Conservation (phyloP, 306 rosid genomes). For the Cucumis hystrix region DNA sequence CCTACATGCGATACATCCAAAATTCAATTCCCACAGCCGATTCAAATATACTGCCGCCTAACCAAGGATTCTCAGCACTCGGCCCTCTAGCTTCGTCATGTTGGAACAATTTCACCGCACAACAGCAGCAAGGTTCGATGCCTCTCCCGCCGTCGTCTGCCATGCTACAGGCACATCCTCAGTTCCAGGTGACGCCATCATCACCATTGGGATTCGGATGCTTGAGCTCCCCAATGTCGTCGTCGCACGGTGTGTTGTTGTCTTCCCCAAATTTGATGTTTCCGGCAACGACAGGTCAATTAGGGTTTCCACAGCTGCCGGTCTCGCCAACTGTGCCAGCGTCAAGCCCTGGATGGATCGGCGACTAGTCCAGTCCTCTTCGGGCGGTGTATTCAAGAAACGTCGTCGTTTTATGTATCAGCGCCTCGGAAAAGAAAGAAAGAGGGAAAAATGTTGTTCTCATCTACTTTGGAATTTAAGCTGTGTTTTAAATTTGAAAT, state of each 20-base stretch:
- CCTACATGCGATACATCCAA: constrained; percentile 70
- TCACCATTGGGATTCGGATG: constrained; percentile 68
- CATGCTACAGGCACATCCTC: constrained; percentile 14
- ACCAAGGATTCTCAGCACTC: constrained; percentile 60
- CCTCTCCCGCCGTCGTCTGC: constrained; percentile 8
- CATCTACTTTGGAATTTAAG: neutral
- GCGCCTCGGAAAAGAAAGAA: neutral
- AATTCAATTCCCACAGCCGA: constrained; percentile 28
- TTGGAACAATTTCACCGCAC: constrained; percentile 35
- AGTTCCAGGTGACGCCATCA: constrained; percentile 39
- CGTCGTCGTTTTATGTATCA: neutral
- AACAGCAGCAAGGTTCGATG: constrained; percentile 13
- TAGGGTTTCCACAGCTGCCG: constrained; percentile 87
- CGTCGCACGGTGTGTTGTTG: constrained; percentile 30
- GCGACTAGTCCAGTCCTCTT: neutral
- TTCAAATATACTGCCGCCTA: constrained; percentile 27
- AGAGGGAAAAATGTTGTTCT: neutral
- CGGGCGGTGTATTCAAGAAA: neutral
- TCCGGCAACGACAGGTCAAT: constrained; percentile 52
- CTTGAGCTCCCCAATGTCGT: constrained; percentile 62
- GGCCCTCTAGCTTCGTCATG: constrained; percentile 46
- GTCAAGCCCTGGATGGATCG: constrained; percentile 78
- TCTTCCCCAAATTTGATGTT: constrained; percentile 59
- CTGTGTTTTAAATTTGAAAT: neutral
- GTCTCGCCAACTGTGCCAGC: constrained; percentile 75